Percentiles rank a stretch among this genome's conserved stretches.
These are phyloP conservation scores for Serendipita sp. DNA, from an alignment of 768 basidiomycete genomes.

Conservation along the genomic window DNA sequence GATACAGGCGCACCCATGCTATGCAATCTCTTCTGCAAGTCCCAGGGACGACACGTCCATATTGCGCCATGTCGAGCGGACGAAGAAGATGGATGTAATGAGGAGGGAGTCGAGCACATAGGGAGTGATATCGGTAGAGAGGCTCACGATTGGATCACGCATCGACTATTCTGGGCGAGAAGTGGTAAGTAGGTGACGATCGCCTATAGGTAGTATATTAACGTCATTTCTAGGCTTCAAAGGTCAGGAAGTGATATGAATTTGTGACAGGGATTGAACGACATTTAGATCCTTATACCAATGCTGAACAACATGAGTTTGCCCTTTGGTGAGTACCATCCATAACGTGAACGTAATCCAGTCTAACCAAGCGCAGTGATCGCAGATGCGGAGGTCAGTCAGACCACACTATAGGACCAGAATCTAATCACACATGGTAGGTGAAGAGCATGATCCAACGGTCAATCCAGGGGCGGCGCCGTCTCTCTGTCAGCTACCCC, in stretches of 20 bases:
- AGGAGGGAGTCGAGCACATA: slow-evolving; percentile 34
- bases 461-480: slow-evolving; percentile 28
- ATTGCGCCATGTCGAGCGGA: slow-evolving; percentile 38
- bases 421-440: slow-evolving; percentile 19
- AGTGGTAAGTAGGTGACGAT: slow-evolving; percentile 26
- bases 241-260: slow-evolving; percentile 19
- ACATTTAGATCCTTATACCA: slow-evolving; percentile 41
- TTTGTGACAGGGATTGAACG: background rate
- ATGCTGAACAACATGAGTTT: slow-evolving; percentile 40
- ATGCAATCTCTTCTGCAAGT: slow-evolving; percentile 40
- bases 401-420: background rate
- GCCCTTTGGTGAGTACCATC: slow-evolving; percentile 31
- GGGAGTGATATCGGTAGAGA: slow-evolving; percentile 17
- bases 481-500: slow-evolving; percentile 38
- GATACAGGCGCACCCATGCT: slow-evolving; percentile 51
- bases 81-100: slow-evolving; percentile 25
- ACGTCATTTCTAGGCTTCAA: slow-evolving; percentile 31
- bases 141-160: slow-evolving; percentile 40
- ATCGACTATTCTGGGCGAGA: slow-evolving; percentile 40
- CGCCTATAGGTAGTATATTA: background rate
- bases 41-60: slow-evolving; percentile 44
- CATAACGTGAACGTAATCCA: background rate
- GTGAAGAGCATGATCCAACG: slow-evolving; percentile 33
- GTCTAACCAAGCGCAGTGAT: slow-evolving; percentile 23
- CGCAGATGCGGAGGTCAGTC: slow-evolving; percentile 34